Percentiles rank a stretch among this genome's conserved stretches.
Conservation (phyloP, 441 rosid genomes). For the Biscutella laevigata region DNA sequence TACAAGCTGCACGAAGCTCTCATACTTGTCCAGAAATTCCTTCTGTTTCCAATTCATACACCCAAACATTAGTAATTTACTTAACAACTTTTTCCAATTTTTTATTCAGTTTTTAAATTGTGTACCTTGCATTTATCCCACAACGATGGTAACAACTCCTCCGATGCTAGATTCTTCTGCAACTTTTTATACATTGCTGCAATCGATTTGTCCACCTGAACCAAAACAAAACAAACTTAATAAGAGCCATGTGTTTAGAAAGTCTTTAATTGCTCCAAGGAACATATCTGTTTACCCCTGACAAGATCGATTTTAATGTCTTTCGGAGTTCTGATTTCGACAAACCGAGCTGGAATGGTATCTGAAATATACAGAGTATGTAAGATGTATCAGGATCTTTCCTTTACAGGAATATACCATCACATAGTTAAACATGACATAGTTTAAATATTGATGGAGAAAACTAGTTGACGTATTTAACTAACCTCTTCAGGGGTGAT, state of each 20-base stretch:
- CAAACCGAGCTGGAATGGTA: conserved; percentile 92
- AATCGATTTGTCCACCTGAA: conserved; percentile 86
- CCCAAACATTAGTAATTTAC: no score
- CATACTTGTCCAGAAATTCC: conserved; percentile 93
- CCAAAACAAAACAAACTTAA: neutral
- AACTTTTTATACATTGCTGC: conserved; percentile 84
- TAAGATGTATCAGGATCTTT: no score
- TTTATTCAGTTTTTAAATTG: neutral
- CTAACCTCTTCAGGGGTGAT: conserved; percentile 90
- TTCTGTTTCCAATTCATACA: conserved; percentile 41
- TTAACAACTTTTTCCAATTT: neutral
- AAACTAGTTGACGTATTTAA: conserved; percentile 1
- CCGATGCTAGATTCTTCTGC: conserved; percentile 92
- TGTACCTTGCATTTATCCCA: conserved; percentile 99
- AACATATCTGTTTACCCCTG: conserved; percentile 53
- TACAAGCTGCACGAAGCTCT: conserved; percentile 77
- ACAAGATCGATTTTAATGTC: conserved; percentile 81
- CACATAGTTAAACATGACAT: no score
- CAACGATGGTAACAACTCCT: conserved; percentile 83
- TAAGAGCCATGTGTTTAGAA: no score
- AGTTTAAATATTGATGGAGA: neutral
- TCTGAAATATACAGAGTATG: conserved; percentile 36
- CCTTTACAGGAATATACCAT: no score
- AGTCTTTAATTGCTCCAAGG: neutral
- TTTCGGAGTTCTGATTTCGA: conserved; percentile 93